phyloP scores from a whole-genome alignment of 2,329 filamentous ascomycete genomes.

The Penicillium occitanis region DNA sequence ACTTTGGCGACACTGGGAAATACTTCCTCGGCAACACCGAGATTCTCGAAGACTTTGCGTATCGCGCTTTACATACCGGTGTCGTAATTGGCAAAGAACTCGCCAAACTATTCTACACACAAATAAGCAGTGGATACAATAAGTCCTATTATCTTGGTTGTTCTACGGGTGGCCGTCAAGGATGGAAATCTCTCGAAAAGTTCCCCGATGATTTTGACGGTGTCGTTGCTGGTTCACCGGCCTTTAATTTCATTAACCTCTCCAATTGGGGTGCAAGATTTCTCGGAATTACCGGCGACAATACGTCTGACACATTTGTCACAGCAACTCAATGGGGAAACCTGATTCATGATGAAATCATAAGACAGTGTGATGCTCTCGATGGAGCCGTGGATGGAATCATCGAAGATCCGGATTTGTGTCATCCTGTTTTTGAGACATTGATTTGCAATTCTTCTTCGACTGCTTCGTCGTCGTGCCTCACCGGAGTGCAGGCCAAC shows the following conservation, averaged over 20 bases:
- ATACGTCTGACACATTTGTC: not conserved
- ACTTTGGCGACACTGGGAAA: constrained; percentile 42
- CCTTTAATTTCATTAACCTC: constrained; percentile 38
- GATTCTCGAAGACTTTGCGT: constrained; percentile 44
- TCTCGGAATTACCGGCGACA: not conserved
- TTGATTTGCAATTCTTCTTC: not conserved
- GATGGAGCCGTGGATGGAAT: constrained; percentile 38
- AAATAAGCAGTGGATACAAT: constrained; percentile 12
- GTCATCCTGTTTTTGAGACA: constrained; percentile 6
- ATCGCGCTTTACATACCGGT: constrained; percentile 13
- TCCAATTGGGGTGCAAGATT: constrained; percentile 43
- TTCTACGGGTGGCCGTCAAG: constrained; percentile 24
- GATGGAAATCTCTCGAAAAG: constrained; percentile 43
- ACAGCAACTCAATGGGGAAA: constrained; percentile 27
- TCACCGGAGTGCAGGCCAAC: constrained; percentile 2
- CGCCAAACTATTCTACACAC: constrained; percentile 39
- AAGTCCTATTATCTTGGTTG: constrained; percentile 23
- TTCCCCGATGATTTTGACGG: constrained; percentile 60
- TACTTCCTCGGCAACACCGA: constrained; percentile 44
- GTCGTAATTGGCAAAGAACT: constrained; percentile 29
- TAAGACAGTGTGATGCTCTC: constrained; percentile 36
- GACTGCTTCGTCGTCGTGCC: not conserved
- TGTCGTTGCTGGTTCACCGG: constrained; percentile 44
- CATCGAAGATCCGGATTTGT: constrained; percentile 38
- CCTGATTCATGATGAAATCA: constrained; percentile 38